Base-by-base conservation (phyloP, 2,329 filamentous ascomycete species). In the Aspergillus tamarii region DNA sequence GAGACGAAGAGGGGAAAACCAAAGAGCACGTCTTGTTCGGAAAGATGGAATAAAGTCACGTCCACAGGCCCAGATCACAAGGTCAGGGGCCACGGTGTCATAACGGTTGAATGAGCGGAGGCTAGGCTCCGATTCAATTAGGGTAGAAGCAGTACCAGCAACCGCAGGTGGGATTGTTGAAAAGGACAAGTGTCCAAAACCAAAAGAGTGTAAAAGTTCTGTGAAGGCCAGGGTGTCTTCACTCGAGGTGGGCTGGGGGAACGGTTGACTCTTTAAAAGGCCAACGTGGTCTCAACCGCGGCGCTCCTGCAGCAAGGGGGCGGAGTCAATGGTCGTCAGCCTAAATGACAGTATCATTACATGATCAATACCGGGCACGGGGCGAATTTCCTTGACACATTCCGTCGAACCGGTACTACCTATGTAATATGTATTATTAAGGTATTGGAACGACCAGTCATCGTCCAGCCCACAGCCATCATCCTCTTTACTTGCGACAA, bases 111-210 rank as follows among this genome's bases (percentile, higher is more conserved):
- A 69, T 69, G 67, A 19, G 4, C 70, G 69, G 69, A 72, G 68
- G 64, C 64, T 57, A 64, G 64, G 68, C 69, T 69, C 71, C 71
- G 68, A 65, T 32, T 61, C 54, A 52, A 59, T 56, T 39, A 54
- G 56, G 59, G 43, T 62, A 65, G 64, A 69, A 62, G 68, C 66
- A 62, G 57, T 9, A 53, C n/a, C 50, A 62, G 59, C 56, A 59
- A 46, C 66, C 59, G 34, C 26, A 57, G 57, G 14, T 57, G 52
- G 16, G 16, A 45, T 39, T 50, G 43, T 19, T 57, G 48, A 56
- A 53, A 63, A 79, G 77, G 77, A 76, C 76, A 79, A 65, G 61
- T 79, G 78, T 72, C 69, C 67, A 69, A 52, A 72, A 61, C 59
- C 63, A 61, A 53, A 66, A 60, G 60, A 45, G 54, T 59, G 60